These are phyloP conservation scores for Pyrrhoderma noxium DNA, from an alignment of 1,284 basidiomycete genomes.

Conservation along the genomic window DNA sequence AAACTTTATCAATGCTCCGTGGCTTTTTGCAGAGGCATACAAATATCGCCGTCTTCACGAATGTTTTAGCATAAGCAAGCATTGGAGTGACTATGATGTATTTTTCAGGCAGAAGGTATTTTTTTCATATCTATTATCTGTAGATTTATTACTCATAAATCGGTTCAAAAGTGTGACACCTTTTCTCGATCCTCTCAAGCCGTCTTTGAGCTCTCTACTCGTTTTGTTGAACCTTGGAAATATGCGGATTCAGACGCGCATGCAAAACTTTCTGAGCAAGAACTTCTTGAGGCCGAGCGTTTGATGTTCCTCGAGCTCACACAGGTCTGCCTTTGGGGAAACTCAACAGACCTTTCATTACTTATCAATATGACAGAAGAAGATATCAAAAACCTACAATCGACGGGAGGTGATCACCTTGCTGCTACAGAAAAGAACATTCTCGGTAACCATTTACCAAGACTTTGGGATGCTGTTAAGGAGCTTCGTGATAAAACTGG, in stretches of 20 bases:
- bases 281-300: constrained; percentile 71
- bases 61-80: constrained; percentile 90
- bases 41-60: constrained; percentile 95
- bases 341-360: constrained; percentile 93
- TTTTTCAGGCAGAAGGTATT: constrained; percentile 85
- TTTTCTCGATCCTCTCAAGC: constrained; percentile 90
- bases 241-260: constrained; percentile 34
- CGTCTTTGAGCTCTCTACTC: constrained; percentile 91
- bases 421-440: constrained; percentile 97
- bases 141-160: constrained; percentile 18
- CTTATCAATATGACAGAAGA: constrained; percentile 99
- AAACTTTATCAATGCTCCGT: constrained; percentile 94
- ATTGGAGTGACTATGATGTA: constrained; percentile 85
- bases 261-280: constrained; percentile 38
- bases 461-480: constrained; percentile 79
- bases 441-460: constrained; percentile 74
- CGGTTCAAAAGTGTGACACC: constrained; percentile 71
- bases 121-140: background rate
- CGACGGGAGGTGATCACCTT: constrained; percentile 91
- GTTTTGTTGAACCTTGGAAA: constrained; percentile 84
- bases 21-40: constrained; percentile 96
- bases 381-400: constrained; percentile 96
- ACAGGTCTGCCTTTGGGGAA: constrained; percentile 95
- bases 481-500: constrained; percentile 63
- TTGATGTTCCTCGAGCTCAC: constrained; percentile 93